Evolutionary conservation across 371 early-diverging fungal genomes (phyloP), one percentile per base, ranked within the genome.

Genomic region (Nematocida minor): DNA sequence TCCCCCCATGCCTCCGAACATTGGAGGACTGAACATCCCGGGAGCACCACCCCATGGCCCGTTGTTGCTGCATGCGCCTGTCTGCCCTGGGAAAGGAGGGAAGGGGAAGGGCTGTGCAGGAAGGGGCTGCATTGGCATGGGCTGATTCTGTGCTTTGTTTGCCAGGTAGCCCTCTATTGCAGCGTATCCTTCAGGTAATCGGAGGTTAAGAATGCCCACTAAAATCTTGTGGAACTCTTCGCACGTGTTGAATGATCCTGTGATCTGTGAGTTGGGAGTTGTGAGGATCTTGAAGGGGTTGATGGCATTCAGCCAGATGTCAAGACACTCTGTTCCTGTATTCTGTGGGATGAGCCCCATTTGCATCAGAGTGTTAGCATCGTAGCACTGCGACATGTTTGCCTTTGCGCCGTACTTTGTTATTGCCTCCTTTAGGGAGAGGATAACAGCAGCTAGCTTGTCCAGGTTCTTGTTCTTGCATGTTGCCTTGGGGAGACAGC

Each of bases 271-370:
- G 36, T 6, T 48, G 16, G 11, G 6, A 20, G 47, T n/a, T 42
- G 32, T 38, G 3, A 74, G 34, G 7, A 74, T 34, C 14, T 79
- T 7, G 46, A 63, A 74, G 18, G 77, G 77, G 41, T 74, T 74
- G 20, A 74, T 42, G 2, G 77, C 27, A n/a, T 66, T 74, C 4
- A 62, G 7, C 77, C 69, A 66, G 47, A 51, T 38, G 64, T 74
- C 77, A 34, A 74, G 40, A 38, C 77, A 74, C 47, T 74, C 77
- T 2, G 77, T 63, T 51, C 77, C 77, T 16, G 63, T 46, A 36
- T 22, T 62, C 16, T 16, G 27, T 40, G 38, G 27, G 34, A 44
- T 69, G 46, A 60, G 34, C 14, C 29, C 69, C 27, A 51, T 68
- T 18, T n/a, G 11, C 55, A 29, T 62, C 44, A 38, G 29, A 6